A percentile compares a stretch with the other conserved stretches of the same genome.
phyloP scores from a whole-genome alignment of 2,329 filamentous ascomycete genomes.

The Fusarium sororula region DNA sequence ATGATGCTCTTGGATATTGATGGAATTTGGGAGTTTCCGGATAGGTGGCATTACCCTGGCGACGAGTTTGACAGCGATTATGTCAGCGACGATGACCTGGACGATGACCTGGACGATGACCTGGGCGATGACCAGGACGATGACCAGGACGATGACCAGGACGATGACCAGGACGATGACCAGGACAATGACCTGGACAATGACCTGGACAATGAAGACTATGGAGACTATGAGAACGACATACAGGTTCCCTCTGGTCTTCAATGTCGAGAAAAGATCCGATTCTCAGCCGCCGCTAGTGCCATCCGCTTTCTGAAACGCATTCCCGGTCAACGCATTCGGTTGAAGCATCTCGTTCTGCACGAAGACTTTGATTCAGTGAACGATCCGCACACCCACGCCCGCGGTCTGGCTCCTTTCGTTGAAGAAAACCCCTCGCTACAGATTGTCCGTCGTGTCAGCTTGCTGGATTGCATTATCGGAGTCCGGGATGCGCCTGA shows the following conservation, averaged over 20 bases:
- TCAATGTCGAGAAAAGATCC: not conserved
- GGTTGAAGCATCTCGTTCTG: not conserved
- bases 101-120: too few relatives aligned
- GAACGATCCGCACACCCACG: not conserved
- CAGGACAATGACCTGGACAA: too few relatives aligned
- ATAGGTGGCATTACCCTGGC: too few relatives aligned
- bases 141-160: too few relatives aligned
- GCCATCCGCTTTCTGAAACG: constrained; percentile 15
- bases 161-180: too few relatives aligned
- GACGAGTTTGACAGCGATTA: too few relatives aligned
- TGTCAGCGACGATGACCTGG: too few relatives aligned
- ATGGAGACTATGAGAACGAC: too few relatives aligned
- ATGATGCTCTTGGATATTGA: not conserved
- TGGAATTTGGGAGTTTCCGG: not conserved
- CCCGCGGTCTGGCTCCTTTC: not conserved
- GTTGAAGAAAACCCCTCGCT: not conserved
- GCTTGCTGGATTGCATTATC: not conserved
- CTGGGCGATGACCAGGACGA: too few relatives aligned
- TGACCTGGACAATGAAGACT: too few relatives aligned
- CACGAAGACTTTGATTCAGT: constrained; percentile 1
- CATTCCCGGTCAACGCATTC: not conserved
- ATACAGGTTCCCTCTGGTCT: not conserved
- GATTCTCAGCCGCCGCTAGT: constrained; percentile 17
- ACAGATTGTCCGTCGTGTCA: fast-evolving
- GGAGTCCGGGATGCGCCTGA: too few relatives aligned